Conservation (phyloP, 2,329 filamentous ascomycete species). For the Pseudopyricularia javanii region DNA sequence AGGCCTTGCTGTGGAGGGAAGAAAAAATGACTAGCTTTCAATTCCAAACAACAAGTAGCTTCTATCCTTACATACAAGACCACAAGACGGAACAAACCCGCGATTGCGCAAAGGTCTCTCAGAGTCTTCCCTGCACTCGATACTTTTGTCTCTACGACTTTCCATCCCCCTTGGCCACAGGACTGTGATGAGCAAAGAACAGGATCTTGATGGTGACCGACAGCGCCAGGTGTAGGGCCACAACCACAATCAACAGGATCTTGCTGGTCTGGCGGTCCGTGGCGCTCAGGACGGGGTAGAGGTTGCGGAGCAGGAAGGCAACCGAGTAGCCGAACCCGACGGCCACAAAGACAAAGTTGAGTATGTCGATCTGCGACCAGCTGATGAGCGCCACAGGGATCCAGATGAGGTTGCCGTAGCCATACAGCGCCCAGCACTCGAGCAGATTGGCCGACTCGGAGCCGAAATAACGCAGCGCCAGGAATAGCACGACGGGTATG, state of each 20-base stretch:
- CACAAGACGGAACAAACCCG: not conserved
- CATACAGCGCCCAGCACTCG: conserved; percentile 92
- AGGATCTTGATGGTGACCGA: conserved; percentile 90
- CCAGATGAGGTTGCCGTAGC: conserved; percentile 95
- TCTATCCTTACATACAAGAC: too few species aligned
- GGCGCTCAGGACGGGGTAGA: conserved; percentile 84
- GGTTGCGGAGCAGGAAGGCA: conserved; percentile 70
- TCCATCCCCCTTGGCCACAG: conserved; percentile 13
- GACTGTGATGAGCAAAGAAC: conserved; percentile 80
- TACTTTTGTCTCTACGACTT: not conserved
- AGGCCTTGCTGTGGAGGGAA: too few species aligned
- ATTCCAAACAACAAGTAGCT: too few species aligned
- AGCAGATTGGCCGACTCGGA: conserved; percentile 86
- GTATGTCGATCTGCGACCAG: conserved; percentile 72
- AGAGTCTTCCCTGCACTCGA: not conserved
- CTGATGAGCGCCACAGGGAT: conserved; percentile 85
- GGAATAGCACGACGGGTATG: conserved; percentile 77
- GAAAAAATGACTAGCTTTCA: too few species aligned
- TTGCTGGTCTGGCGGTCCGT: conserved; percentile 90
- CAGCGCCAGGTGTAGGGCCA: conserved; percentile 78
- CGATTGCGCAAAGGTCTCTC: not conserved
- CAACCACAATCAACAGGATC: conserved; percentile 70
- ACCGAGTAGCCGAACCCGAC: conserved; percentile 77
- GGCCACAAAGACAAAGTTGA: conserved; percentile 91
- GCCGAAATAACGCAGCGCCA: conserved; percentile 85